phyloP scores from a whole-genome alignment of 78 protist genomes.

The Dictyostelium intermedium region DNA sequence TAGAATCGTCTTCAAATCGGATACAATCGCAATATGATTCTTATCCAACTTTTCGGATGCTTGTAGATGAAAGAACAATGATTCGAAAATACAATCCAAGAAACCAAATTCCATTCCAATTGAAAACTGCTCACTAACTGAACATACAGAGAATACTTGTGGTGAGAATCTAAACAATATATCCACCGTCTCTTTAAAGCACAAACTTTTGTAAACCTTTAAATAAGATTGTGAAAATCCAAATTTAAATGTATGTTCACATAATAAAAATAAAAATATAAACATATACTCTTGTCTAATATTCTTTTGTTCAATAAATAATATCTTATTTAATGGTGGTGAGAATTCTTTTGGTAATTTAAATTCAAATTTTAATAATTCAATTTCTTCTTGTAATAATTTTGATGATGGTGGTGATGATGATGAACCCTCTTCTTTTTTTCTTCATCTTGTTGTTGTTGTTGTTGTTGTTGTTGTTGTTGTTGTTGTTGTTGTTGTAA shows the following conservation, averaged over 20 bases:
- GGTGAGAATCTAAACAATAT: slow-evolving; percentile 39
- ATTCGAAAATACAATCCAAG: slow-evolving; percentile 13
- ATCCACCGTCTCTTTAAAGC: neutral
- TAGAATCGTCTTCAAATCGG: slow-evolving; percentile 42
- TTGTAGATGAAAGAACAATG: neutral
- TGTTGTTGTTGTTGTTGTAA: neutral
- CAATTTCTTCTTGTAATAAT: neutral
- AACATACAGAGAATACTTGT: slow-evolving; percentile 38
- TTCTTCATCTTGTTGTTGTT: neutral
- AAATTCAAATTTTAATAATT: neutral
- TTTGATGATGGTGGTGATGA: neutral
- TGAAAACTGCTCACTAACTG: slow-evolving; percentile 3
- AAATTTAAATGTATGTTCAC: slow-evolving; percentile 61
- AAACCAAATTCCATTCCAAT: neutral
- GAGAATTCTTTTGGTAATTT: slow-evolving; percentile 10
- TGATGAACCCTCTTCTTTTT: neutral
- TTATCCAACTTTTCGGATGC: neutral
- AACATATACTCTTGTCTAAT: neutral
- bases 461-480: neutral
- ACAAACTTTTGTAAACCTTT: neutral
- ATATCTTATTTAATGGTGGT: slow-evolving; percentile 21
- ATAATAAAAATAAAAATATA: slow-evolving; percentile 26
- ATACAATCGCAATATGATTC: slow-evolving; percentile 20
- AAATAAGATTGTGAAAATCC: slow-evolving; percentile 44
- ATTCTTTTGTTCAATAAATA: neutral